A percentile compares a stretch with the other conserved stretches of the same genome.
phyloP scores from a whole-genome alignment of 2,329 filamentous ascomycete species.

The Remersonia thermophila region DNA sequence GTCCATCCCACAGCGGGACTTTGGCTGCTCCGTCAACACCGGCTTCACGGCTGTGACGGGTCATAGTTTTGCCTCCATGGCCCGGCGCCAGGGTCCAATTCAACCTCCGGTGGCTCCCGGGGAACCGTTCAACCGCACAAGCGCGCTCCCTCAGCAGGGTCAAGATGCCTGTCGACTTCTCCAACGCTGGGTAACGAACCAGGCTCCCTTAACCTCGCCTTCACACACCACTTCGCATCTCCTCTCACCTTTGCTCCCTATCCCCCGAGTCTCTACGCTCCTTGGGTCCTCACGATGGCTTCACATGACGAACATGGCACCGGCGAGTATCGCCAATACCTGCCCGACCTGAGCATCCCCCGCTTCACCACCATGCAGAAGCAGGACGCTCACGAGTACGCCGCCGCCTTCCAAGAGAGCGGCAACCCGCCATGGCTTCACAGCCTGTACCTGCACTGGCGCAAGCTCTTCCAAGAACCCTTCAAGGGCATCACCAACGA shows the following conservation, averaged over 20 bases:
- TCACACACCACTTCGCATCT: too few relatives aligned
- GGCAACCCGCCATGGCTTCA: slow-evolving; percentile 56
- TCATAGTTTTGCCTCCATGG: slow-evolving; percentile 16
- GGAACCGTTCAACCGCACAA: neutral
- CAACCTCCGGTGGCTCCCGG: slow-evolving; percentile 10
- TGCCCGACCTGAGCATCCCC: slow-evolving; percentile 48
- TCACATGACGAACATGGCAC: slow-evolving; percentile 6
- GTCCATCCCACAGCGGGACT: neutral
- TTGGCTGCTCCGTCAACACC: neutral
- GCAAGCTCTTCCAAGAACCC: slow-evolving; percentile 48
- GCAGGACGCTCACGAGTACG: slow-evolving; percentile 52
- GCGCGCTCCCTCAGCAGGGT: too few relatives aligned
- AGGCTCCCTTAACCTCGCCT: too few relatives aligned
- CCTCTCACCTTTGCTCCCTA: too few relatives aligned
- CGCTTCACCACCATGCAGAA: slow-evolving; percentile 52
- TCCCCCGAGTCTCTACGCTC: too few relatives aligned
- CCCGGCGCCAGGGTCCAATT: slow-evolving; percentile 7
- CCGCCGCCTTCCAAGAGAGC: slow-evolving; percentile 43
- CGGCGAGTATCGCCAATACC: slow-evolving; percentile 40
- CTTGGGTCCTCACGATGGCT: slow-evolving; percentile 8
- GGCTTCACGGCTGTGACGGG: slow-evolving; percentile 5
- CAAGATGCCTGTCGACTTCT: too few relatives aligned
- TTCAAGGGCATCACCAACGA: slow-evolving; percentile 60
- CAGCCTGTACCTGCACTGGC: slow-evolving; percentile 47
- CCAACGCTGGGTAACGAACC: too few relatives aligned